These are phyloP conservation scores for Trichoderma citrinoviride DNA, from an alignment of 2,329 filamentous ascomycete species.

Conservation along the genomic window DNA sequence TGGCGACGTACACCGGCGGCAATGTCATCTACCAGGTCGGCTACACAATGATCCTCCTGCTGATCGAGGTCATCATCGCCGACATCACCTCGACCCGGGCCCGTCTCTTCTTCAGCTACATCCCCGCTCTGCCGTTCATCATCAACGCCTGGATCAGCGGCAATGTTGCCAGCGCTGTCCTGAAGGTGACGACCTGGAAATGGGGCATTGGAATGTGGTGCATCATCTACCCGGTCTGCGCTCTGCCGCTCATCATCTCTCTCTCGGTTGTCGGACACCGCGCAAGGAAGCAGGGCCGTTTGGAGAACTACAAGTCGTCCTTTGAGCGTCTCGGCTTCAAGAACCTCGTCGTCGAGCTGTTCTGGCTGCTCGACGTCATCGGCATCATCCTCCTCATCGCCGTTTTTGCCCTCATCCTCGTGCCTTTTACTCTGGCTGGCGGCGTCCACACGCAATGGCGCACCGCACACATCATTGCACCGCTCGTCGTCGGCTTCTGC, in stretches of 20 bases:
- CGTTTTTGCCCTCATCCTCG: constrained; percentile 46
- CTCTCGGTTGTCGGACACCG: constrained; percentile 51
- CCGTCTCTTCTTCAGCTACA: constrained; percentile 63
- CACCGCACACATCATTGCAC: constrained; percentile 41
- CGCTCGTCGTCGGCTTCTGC: constrained; percentile 45
- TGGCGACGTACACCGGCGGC: constrained; percentile 55
- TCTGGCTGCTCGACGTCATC: constrained; percentile 47
- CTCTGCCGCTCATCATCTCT: constrained; percentile 54
- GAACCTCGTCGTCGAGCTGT: constrained; percentile 40
- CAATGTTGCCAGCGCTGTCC: constrained; percentile 50
- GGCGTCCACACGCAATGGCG: constrained; percentile 41
- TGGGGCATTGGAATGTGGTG: constrained; percentile 66
- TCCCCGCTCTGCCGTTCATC: constrained; percentile 58
- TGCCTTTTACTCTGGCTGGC: constrained; percentile 47
- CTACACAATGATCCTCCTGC: constrained; percentile 59
- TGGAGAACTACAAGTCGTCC: constrained; percentile 33
- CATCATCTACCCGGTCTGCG: constrained; percentile 59
- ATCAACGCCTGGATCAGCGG: constrained; percentile 66
- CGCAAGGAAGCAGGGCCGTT: constrained; percentile 50
- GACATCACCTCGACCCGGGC: constrained; percentile 62
- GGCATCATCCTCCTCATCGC: constrained; percentile 47
- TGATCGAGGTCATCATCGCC: constrained; percentile 63
- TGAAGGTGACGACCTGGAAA: constrained; percentile 51
- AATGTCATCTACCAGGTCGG: constrained; percentile 62
- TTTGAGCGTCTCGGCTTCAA: constrained; percentile 28